Evolutionary conservation across 2,329 filamentous ascomycete species (phyloP), one percentile per base, ranked within the genome.

Genomic region (Claviceps maximensis): DNA sequence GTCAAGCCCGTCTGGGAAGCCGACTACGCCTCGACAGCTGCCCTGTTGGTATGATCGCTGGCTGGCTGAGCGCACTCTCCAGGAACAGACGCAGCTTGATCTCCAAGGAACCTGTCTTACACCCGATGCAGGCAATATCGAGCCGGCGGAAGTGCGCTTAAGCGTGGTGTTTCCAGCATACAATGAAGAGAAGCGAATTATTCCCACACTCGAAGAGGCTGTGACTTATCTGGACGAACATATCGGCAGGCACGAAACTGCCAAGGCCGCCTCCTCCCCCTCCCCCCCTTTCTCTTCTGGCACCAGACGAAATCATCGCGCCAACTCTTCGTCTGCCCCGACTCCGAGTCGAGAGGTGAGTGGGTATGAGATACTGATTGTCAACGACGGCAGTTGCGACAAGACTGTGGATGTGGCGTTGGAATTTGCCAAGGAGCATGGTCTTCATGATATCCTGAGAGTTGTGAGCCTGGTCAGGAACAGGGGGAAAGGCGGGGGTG

Each of bases 131-230:
- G 76, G 80, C 59, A 69, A 73, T 46, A 85, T 94, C 52, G 85
- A 89, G 58, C 77, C 83, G 2, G 79, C 89, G 15, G 83, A 90
- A 57, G 70, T 96, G n/a, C 86, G 86, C 65, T 82, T 98, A 74
- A 93, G 87, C 52, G 83, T 97, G 8, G 89, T 98, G 0, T 84
- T 98, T 45, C 93, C 93, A 0, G 93, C 93, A 10, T 98, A 89
- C 76, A 98, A 98, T 60, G 93, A 98, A 65, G 85, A 91, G 65
- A 77, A 86, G 54, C 83, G 93, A 31, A 77, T 98, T 47, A 76
- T 82, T 13, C 85, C 84, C 12, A 95, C 95, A 71, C 76, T 98
- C 13, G 84, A 94, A 63, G 93, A 98, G 69, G 89, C 93, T 1
- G 85, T 97, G 27, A 82, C 82, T 49, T 95, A 90, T 65, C 77